Percentiles rank a stretch among this genome's conserved stretches.
These are phyloP conservation scores for Aspergillus sojae DNA, from an alignment of 2,329 filamentous ascomycete genomes.

Conservation along the genomic window DNA sequence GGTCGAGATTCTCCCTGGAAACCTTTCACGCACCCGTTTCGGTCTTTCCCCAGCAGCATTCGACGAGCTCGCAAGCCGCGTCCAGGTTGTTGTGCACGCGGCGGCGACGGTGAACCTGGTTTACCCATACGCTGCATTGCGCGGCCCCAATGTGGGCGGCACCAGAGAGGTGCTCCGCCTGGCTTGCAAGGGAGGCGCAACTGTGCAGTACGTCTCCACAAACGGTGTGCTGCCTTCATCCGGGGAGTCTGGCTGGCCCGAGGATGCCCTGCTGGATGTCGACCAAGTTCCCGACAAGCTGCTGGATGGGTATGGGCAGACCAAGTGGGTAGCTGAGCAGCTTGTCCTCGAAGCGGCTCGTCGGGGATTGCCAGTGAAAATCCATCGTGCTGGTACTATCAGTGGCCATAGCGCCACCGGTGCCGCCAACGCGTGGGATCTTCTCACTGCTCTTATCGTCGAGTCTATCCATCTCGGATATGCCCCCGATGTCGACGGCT, in stretches of 20 bases:
- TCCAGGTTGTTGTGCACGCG: slow-evolving; percentile 76
- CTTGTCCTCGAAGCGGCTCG: slow-evolving; percentile 70
- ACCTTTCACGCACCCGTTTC: slow-evolving; percentile 68
- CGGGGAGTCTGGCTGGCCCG: slow-evolving; percentile 66
- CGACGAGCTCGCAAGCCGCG: slow-evolving; percentile 63
- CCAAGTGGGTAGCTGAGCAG: slow-evolving; percentile 80
- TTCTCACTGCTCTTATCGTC: slow-evolving; percentile 74
- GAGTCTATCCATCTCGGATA: slow-evolving; percentile 75
- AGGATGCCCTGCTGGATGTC: slow-evolving; percentile 67
- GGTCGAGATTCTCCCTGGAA: slow-evolving; percentile 74
- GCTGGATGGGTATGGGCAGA: slow-evolving; percentile 74
- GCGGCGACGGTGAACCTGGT: slow-evolving; percentile 79
- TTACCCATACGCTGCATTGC: slow-evolving; percentile 76
- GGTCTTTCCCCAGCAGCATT: slow-evolving; percentile 69
- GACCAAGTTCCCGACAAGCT: slow-evolving; percentile 71
- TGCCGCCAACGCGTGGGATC: slow-evolving; percentile 76
- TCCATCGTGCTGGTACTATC: slow-evolving; percentile 75
- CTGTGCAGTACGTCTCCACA: slow-evolving; percentile 77
- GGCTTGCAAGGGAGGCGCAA: slow-evolving; percentile 67
- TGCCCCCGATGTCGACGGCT: slow-evolving; percentile 70
- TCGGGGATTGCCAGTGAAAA: slow-evolving; percentile 69
- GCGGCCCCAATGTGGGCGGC: slow-evolving; percentile 76
- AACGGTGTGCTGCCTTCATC: slow-evolving; percentile 77
- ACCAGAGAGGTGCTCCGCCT: slow-evolving; percentile 74
- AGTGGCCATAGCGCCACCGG: slow-evolving; percentile 75